These are phyloP conservation scores for Cordia subcordata DNA, from an alignment of 257 asterid species.

Conservation along the genomic window DNA sequence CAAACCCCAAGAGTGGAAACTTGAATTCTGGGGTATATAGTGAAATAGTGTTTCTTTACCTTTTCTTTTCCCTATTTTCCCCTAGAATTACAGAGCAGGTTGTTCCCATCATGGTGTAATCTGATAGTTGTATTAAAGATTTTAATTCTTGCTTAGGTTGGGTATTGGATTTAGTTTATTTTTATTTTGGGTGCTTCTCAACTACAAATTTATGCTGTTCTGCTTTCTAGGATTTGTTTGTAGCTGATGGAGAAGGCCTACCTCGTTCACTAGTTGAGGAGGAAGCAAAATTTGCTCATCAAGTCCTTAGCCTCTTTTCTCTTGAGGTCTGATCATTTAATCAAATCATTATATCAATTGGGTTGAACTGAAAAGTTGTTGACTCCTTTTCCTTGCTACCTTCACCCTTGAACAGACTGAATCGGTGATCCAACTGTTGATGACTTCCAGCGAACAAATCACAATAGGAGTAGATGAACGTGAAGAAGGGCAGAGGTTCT, in stretches of 20 bases:
- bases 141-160: no score
- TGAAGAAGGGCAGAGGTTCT: constrained; percentile 40
- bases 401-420: constrained; percentile 49
- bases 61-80: no score
- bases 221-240: constrained; percentile 70
- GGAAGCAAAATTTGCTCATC: constrained; percentile 74
- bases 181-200: neutral
- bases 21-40: no score
- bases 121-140: no score
- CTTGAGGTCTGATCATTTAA: constrained; percentile 48
- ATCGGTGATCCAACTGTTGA: constrained; percentile 72
- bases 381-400: constrained; percentile 12
- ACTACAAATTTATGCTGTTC: neutral
- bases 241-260: constrained; percentile 98
- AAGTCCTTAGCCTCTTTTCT: constrained; percentile 64
- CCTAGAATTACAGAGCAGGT: no score
- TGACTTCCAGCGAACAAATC: constrained; percentile 70
- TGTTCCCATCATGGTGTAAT: no score
- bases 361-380: constrained; percentile 12
- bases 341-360: constrained; percentile 6
- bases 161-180: neutral
- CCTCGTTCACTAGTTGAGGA: constrained; percentile 84
- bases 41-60: no score
- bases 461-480: constrained; percentile 41
- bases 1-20: no score